These are phyloP conservation scores for Tillandsia leiboldiana DNA, from an alignment of 176 grass and related monocot genomes.

Conservation along the genomic window DNA sequence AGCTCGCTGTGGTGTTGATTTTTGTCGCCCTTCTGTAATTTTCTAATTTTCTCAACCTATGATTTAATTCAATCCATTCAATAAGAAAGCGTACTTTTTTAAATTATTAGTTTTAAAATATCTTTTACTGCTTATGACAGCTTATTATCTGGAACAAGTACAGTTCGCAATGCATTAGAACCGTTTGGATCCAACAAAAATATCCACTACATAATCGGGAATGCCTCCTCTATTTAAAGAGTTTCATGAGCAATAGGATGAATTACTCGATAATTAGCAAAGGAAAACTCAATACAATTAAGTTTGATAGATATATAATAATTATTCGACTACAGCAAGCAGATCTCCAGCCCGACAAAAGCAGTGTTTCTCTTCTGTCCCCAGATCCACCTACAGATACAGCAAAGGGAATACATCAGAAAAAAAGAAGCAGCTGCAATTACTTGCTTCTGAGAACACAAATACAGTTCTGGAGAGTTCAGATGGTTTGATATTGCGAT, in stretches of 20 bases:
- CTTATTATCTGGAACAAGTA: too few species aligned
- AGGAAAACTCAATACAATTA: not conserved
- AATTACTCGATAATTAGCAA: too few species aligned
- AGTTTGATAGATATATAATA: constrained; percentile 1
- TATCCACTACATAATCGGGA: too few species aligned
- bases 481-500: too few species aligned
- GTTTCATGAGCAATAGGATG: too few species aligned
- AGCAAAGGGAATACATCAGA: not conserved
- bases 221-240: too few species aligned
- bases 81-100: not conserved
- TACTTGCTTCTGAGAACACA: not conserved
- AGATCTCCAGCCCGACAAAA: constrained; percentile 76
- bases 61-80: not conserved
- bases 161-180: too few species aligned
- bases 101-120: not conserved
- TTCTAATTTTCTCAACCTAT: too few species aligned
- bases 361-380: constrained; percentile 66
- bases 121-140: too few species aligned
- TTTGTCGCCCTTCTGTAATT: too few species aligned
- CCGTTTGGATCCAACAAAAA: too few species aligned
- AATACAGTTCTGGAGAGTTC: not conserved
- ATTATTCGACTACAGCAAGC: constrained; percentile 67
- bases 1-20: too few species aligned
- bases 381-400: constrained; percentile 65
- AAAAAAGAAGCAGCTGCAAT: not conserved